phyloP scores from a whole-genome alignment of 768 basidiomycete genomes.

The Exsudoporus frostii region DNA sequence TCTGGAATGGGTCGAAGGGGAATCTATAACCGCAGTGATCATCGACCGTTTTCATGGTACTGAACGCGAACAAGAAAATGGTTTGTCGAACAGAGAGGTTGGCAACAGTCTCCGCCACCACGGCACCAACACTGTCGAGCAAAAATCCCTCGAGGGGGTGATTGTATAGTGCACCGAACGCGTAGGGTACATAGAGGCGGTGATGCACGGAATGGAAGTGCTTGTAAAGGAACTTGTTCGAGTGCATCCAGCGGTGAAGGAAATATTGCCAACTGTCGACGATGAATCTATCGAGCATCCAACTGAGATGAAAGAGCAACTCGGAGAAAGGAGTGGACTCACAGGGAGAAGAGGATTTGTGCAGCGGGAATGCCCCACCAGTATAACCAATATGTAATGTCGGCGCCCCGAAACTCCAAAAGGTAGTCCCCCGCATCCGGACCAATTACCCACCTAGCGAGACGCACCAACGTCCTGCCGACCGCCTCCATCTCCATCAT shows the following conservation, averaged over 20 bases:
- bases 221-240: slow-evolving; percentile 86
- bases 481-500: slow-evolving; percentile 41
- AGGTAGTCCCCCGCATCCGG: slow-evolving; percentile 35
- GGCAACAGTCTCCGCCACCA: slow-evolving; percentile 66
- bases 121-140: slow-evolving; percentile 81
- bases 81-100: slow-evolving; percentile 80
- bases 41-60: slow-evolving; percentile 90
- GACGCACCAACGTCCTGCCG: slow-evolving; percentile 38
- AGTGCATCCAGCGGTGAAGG: slow-evolving; percentile 88
- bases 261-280: slow-evolving; percentile 99
- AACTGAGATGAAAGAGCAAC: neutral
- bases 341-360: slow-evolving; percentile 83
- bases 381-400: slow-evolving; percentile 65
- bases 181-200: slow-evolving; percentile 93
- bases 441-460: slow-evolving; percentile 41
- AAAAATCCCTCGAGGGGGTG: slow-evolving; percentile 94
- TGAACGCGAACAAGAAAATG: slow-evolving; percentile 75
- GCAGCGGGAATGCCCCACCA: slow-evolving; percentile 88
- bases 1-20: slow-evolving; percentile 89
- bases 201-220: slow-evolving; percentile 94
- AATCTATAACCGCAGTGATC: slow-evolving; percentile 91
- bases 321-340: slow-evolving; percentile 34
- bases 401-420: slow-evolving; percentile 36
- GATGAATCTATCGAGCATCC: slow-evolving; percentile 59
- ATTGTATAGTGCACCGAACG: slow-evolving; percentile 96